Conservation (phyloP, 495 filamentous ascomycete species). For the Hypoxylon lenormandii region DNA sequence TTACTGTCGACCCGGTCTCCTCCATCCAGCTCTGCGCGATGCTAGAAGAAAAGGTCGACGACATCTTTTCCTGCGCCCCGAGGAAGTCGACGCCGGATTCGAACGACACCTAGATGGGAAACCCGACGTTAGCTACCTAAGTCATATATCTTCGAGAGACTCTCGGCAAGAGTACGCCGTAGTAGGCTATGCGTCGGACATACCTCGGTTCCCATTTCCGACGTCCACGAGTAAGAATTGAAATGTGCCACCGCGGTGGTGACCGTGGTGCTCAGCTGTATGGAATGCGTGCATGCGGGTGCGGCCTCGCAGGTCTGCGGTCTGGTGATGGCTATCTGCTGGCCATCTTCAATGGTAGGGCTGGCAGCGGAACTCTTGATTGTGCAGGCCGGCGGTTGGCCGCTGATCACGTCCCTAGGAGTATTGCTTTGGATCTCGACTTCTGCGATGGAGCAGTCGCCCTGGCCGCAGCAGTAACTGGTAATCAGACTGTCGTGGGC, state of each 20-base stretch:
- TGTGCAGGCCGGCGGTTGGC: conserved; percentile 13
- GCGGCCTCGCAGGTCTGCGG: conserved; percentile 37
- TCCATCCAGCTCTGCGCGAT: conserved; percentile 37
- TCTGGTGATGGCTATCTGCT: conserved; percentile 32
- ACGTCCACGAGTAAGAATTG: conserved; percentile 30
- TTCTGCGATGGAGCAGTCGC: conserved; percentile 34
- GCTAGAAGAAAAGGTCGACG: neutral
- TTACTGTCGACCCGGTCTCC: conserved; percentile 27
- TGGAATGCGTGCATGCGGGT: conserved; percentile 35
- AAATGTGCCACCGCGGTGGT: conserved; percentile 33
- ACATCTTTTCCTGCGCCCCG: neutral
- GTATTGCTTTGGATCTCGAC: conserved; percentile 9
- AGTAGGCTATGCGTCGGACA: neutral
- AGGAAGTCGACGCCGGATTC: conserved; percentile 30
- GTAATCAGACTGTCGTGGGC: conserved; percentile 34
- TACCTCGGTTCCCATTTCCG: conserved; percentile 30
- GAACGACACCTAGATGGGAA: conserved; percentile 12
- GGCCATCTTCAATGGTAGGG: conserved; percentile 20
- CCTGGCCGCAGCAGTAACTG: conserved; percentile 39
- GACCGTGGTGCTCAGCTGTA: conserved; percentile 24
- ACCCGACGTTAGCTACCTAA: conserved; percentile 4
- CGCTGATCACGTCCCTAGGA: neutral
- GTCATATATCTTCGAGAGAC: too few relatives aligned
- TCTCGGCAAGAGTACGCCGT: too few relatives aligned
- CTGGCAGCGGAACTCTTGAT: conserved; percentile 17